phyloP scores from a whole-genome alignment of 2,329 filamentous ascomycete species.

The Colletotrichum plurivorum region DNA sequence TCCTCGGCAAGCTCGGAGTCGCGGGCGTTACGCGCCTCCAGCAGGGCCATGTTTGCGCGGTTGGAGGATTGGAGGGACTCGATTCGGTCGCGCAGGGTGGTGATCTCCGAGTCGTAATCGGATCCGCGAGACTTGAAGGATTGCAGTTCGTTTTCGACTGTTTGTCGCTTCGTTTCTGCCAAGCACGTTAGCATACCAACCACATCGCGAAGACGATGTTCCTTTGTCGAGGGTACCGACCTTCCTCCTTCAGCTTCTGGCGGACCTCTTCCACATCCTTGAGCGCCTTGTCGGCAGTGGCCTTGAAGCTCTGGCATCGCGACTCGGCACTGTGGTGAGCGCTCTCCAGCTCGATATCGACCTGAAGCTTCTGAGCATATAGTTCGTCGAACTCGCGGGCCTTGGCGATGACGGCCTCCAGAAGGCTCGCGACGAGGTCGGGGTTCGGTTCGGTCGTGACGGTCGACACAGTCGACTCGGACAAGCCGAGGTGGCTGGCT shows the following conservation, averaged over 20 bases:
- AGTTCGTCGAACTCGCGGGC: conserved; percentile 86
- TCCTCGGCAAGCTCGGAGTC: conserved; percentile 91
- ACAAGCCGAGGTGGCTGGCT: conserved; percentile 78
- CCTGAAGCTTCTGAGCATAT: conserved; percentile 87
- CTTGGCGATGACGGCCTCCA: conserved; percentile 82
- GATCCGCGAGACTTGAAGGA: conserved; percentile 81
- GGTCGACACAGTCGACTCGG: conserved; percentile 73
- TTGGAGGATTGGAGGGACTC: conserved; percentile 91
- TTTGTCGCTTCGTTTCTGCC: conserved; percentile 81
- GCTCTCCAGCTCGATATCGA: conserved; percentile 94
- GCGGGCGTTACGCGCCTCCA: conserved; percentile 90
- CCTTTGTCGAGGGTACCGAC: conserved; percentile 61
- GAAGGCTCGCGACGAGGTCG: conserved; percentile 82
- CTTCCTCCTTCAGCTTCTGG: conserved; percentile 85
- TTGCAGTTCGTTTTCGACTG: conserved; percentile 86
- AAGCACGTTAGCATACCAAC: neutral
- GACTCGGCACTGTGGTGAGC: conserved; percentile 87
- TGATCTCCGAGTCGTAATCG: conserved; percentile 81
- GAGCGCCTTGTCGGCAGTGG: conserved; percentile 84
- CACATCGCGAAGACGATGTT: neutral
- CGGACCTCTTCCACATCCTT: conserved; percentile 87
- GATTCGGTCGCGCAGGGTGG: conserved; percentile 85
- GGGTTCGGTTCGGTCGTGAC: conserved; percentile 78
- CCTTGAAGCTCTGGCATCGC: conserved; percentile 85
- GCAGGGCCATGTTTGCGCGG: conserved; percentile 87